phyloP scores from a whole-genome alignment of 768 basidiomycete species.

The Termitomyces sp. region DNA sequence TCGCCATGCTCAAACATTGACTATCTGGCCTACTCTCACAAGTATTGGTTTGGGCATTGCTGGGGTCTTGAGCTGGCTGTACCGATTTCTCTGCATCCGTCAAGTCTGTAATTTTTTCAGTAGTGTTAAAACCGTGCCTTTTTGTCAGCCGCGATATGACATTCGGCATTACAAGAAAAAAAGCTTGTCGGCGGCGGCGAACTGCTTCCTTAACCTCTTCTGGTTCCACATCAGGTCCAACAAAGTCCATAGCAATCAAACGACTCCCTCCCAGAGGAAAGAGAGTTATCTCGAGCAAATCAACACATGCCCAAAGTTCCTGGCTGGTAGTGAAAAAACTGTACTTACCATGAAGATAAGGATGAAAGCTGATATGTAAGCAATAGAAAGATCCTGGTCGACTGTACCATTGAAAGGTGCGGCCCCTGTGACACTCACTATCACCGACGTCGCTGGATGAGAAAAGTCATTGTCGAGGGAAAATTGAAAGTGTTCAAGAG shows the following conservation, averaged over 20 bases:
- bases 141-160: conserved; percentile 5
- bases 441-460: conserved; percentile 55
- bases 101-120: neutral
- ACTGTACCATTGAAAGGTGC: conserved; percentile 56
- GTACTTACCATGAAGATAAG: conserved; percentile 53
- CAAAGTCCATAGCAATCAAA: conserved; percentile 58
- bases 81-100: conserved; percentile 1
- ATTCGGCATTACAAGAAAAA: conserved; percentile 17
- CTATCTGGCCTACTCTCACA: neutral
- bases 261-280: conserved; percentile 60
- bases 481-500: neutral
- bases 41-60: neutral
- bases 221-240: conserved; percentile 57
- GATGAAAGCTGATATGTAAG: conserved; percentile 61
- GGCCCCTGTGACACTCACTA: conserved; percentile 56
- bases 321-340: neutral
- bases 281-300: conserved; percentile 46
- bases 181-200: conserved; percentile 28
- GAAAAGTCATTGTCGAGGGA: neutral
- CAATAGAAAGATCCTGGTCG: conserved; percentile 61
- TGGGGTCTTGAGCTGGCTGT: neutral
- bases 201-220: conserved; percentile 50
- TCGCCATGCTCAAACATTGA: neutral
- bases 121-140: neutral
- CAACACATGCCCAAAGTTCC: neutral